Base-by-base conservation (phyloP, 257 asterid species). In the Paraleonurus japonicus region DNA sequence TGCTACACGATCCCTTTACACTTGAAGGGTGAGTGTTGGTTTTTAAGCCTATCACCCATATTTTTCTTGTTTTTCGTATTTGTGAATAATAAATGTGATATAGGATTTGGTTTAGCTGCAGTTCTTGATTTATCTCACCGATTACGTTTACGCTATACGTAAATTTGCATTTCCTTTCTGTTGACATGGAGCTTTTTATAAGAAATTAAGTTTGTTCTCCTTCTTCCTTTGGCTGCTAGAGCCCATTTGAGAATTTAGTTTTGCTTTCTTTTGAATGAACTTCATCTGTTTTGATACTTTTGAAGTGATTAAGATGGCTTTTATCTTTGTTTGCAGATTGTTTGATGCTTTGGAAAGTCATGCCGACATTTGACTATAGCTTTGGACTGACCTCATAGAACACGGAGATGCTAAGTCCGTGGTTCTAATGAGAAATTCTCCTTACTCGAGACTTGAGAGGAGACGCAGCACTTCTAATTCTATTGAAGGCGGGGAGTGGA, bases 311-410 rank as follows among this genome's bases (percentile, higher is more conserved):
- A 39, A 64, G 15, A 41, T 23, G 39, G 32, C 16, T n/a, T 69
- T 68, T 33, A 37, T 51, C 65, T 65, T 61, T 51, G 66, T 75
- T 47, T 65, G 75, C 84, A 86, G 90, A 74, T 83, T 75, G 78
- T 53, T 70, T 88, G 83, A 83, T 81, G 84, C 84, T n/a, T n/a
- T 70, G 72, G 70, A 71, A 58, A 85, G 83, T 69, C 86, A 91
- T 94, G 99, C 91, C 96, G 71, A 82, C 95, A 1, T 82, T 82
- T 80, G 63, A 91, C 99, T 54, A 57, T 88, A 76, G 86, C 96
- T 63, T 75, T 94, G 43, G 99, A 91, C 79, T 86, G 95, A n/a
- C 58, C 78, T 94, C 35, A 82, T 91, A 67, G 99, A 89, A 78
- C 80, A 95, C 50, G 90, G 90, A 57, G 67, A 78, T 35, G 67